Evolutionary conservation across 345 rosid species (phyloP), one percentile per base, ranked within the genome.

Genomic region (Physaria fendleri): DNA sequence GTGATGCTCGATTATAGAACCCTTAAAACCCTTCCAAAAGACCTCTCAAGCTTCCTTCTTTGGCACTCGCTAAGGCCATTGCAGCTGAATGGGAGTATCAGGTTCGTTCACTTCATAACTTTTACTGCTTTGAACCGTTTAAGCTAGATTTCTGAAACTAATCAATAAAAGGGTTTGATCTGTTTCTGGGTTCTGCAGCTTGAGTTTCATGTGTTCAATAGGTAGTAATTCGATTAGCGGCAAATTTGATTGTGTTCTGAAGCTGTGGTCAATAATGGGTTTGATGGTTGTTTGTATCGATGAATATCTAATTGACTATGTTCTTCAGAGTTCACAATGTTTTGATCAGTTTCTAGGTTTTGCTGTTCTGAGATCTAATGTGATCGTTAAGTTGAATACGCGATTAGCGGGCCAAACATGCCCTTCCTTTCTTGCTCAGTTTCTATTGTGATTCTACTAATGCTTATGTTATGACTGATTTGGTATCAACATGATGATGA

Each of bases 1-100:
- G 97, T 93, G 66, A 93, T 93, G 88, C 99, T 93, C 20, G 99
- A 93, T 78, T 93, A 89, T 60, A 73, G 96, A 42, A 93, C 97
- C 15, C 92, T 93, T 0, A 93, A 85, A 64, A 82, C 95, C 0
- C 99, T 51, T 78, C 95, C 2, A 93, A 89, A 65, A 74, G 86
- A 68, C 77, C 88, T 45, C 85, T 93, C 34, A 87, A 89, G 76
- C 68, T 89, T 49, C 97, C 82, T 0, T 82, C 83, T 75, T 67
- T 81, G 71, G 83, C 78, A 11, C 85, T 89, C 10, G 96, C 99
- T 13, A 89, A 85, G 57, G 97, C 97, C 59, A 74, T 93, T 59
- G 97, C 90, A 21, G 94, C 81, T 44, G 99, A 93, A 65, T 89
- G 96, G 97, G 94, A 93, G 16, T 93, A 82, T 74, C 97, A 93